Base-by-base conservation (phyloP, 352 stramenopile species). In the Pythium biforme region DNA sequence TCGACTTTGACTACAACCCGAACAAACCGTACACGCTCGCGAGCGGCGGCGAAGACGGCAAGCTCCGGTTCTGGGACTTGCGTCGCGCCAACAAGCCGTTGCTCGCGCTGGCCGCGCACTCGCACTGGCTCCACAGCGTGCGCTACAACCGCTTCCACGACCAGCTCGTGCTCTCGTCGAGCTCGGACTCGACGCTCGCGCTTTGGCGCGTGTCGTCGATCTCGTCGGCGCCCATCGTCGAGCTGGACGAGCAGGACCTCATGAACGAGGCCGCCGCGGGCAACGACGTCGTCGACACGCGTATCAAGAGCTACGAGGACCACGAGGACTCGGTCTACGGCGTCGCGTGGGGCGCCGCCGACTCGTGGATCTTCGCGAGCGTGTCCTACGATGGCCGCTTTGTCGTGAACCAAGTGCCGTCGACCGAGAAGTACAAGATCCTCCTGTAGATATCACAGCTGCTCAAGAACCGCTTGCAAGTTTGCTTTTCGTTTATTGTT, bases 401-500 rank as follows among this genome's bases (percentile, higher is more conserved):
- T 39, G 87, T 96, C 29, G 72, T 99, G 17, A 96, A 98, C 77
- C 87, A 98, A 66, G 97, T 99, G 31, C 97, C 97, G 31, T 98
- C 93, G 17, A 98, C 97, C 8, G 97, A 99, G 75, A 99, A 99
- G 73, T 99, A 99, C 78, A 99, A 99, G 68, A 99, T 99, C 74
- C 77, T 99, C 59, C 70, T 99, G 25, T 99, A 89, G 57, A 55
- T 26, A 37, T n/a, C n/a, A n/a, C n/a, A n/a, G n/a, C n/a, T n/a
- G n/a, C n/a, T n/a, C n/a, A 51, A 40, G 20, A 2, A 53, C 12
- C 17, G n/a, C 47, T 1, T 14, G 17, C n/a, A 34, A 34, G 10
- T 62, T 56, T 69, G 51, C 39, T 29, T 68, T 65, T 63, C 23
- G 70, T 54, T 68, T 29, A 60, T 75, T 73, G 61, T 65, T 71